Evolutionary conservation across 257 asterid species (phyloP).

Genomic region (Nicotiana otophora): DNA sequence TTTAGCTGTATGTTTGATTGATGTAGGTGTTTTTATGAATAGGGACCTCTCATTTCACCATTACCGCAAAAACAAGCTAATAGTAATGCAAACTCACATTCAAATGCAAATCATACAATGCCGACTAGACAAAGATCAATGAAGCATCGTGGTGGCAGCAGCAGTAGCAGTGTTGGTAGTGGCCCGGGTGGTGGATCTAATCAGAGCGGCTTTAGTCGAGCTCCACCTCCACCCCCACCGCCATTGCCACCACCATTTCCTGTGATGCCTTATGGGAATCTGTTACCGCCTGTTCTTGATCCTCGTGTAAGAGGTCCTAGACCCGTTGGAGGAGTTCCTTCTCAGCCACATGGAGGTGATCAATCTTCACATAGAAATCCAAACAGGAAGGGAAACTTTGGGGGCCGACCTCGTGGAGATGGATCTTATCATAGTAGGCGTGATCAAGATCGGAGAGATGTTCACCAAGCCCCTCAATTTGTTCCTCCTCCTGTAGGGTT

Average conservation of each 20-base stretch:
- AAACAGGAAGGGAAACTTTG: conserved; percentile 49
- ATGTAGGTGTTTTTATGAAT: conserved; percentile 5
- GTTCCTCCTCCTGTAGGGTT: conserved; percentile 48
- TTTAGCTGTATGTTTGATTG: not conserved
- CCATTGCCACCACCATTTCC: conserved; percentile 47
- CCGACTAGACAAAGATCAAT: conserved; percentile 45
- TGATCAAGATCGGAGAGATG: conserved; percentile 63
- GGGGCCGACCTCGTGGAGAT: conserved; percentile 68
- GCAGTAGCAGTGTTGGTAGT: not conserved
- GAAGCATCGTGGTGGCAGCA: conserved; percentile 30
- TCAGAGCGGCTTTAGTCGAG: conserved; percentile 39
- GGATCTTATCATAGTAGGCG: conserved; percentile 44
- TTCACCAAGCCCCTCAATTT: conserved; percentile 43
- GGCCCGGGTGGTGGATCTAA: conserved; percentile 34
- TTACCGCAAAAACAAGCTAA: conserved; percentile 45
- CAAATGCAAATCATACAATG: conserved; percentile 30
- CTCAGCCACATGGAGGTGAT: conserved; percentile 41
- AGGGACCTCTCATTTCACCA: conserved; percentile 49
- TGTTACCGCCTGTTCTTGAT: conserved; percentile 45
- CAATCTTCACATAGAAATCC: conserved; percentile 46
- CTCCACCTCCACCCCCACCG: conserved; percentile 39
- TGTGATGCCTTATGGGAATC: conserved; percentile 25
- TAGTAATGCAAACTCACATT: conserved; percentile 20
- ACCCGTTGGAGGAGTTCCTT: conserved; percentile 39
- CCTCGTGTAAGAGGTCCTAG: conserved; percentile 46